These are phyloP conservation scores for Candida vaughaniae DNA, from an alignment of 805 yeast genomes.

Conservation along the genomic window DNA sequence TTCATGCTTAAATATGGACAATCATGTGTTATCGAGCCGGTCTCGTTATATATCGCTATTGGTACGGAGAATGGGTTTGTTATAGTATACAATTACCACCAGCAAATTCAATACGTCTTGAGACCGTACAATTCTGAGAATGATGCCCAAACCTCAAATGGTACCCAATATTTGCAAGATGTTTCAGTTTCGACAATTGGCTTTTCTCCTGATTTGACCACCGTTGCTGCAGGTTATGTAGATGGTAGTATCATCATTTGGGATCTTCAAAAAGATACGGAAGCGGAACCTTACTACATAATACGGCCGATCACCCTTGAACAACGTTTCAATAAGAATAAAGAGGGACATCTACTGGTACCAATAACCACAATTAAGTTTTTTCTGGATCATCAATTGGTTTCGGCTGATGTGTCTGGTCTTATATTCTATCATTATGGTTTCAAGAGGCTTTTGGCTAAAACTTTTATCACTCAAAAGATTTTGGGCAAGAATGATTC, in stretches of 20 bases:
- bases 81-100: conserved; percentile 67
- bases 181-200: conserved; percentile 51
- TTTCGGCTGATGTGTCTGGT: conserved; percentile 35
- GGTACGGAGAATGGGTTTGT: conserved; percentile 73
- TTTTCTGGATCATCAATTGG: conserved; percentile 26
- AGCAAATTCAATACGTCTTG: conserved; percentile 49
- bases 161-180: conserved; percentile 7
- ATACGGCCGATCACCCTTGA: conserved; percentile 25
- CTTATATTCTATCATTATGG: conserved; percentile 64
- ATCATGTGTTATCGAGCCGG: conserved; percentile 21
- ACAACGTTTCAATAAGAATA: conserved; percentile 22
- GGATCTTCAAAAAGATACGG: conserved; percentile 46
- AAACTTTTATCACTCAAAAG: conserved; percentile 45
- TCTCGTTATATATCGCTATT: conserved; percentile 46
- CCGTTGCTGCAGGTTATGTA: conserved; percentile 65
- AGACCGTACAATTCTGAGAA: conserved; percentile 15
- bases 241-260: conserved; percentile 68
- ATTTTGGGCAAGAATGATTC: conserved; percentile 49
- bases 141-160: neutral
- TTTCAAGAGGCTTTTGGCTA: conserved; percentile 54
- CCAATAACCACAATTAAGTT: conserved; percentile 27
- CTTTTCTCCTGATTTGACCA: conserved; percentile 67
- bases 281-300: conserved; percentile 45
- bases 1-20: conserved; percentile 25
- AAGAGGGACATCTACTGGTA: conserved; percentile 30